Conservation (phyloP, 306 rosid genomes). For the Abrus pulchellus region DNA sequence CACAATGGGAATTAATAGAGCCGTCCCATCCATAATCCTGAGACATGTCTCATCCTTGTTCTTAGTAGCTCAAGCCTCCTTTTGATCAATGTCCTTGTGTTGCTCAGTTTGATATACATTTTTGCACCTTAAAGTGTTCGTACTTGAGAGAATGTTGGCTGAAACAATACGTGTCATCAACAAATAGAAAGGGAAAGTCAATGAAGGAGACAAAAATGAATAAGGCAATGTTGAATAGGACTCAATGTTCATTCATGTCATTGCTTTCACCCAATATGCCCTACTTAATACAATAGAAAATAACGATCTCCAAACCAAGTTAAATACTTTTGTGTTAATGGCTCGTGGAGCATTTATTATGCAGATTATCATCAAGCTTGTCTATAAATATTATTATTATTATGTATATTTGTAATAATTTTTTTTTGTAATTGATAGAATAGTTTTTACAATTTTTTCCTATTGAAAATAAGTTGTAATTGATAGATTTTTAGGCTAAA, state of each 20-base stretch:
- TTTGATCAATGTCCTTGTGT: conserved; percentile 5
- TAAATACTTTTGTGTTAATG: not conserved
- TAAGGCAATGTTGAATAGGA: not conserved
- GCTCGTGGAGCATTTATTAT: no score
- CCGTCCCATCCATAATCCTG: conserved; percentile 5
- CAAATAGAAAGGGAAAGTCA: not conserved
- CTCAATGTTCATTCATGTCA: not conserved
- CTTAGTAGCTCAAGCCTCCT: not conserved
- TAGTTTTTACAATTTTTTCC: no score
- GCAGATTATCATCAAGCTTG: no score
- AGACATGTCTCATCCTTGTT: conserved; percentile 33
- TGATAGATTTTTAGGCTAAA: no score
- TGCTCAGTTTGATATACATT: not conserved
- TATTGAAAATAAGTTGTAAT: no score
- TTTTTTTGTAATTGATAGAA: no score
- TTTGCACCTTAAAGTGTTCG: not conserved
- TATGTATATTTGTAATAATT: no score
- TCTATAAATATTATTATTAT: no score
- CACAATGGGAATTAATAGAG: not conserved
- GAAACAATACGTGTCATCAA: not conserved
- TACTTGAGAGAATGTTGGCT: not conserved
- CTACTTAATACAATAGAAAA: not conserved
- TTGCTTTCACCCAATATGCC: not conserved
- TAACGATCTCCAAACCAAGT: not conserved
- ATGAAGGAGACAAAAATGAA: not conserved